Conservation (phyloP, 306 rosid genomes). For the Fagus sylvatica region DNA sequence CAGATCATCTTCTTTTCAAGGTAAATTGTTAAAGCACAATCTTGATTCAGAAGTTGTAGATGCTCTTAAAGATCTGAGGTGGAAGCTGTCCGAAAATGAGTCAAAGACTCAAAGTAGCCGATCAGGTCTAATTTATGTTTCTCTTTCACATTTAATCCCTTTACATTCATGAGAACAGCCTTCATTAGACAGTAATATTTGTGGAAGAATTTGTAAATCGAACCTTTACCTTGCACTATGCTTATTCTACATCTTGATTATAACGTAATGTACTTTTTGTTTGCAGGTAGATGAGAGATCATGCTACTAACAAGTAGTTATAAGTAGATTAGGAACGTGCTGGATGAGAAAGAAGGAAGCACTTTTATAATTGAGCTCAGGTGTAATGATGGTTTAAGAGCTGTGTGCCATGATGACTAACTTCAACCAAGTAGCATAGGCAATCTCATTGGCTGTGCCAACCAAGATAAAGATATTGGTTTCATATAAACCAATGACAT, state of each 20-base stretch:
- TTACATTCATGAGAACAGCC: not conserved
- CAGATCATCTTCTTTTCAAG: conserved; percentile 81
- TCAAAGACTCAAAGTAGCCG: conserved; percentile 46
- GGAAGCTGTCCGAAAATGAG: conserved; percentile 56
- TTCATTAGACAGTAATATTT: not conserved
- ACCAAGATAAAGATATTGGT: not conserved
- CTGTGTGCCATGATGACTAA: not conserved
- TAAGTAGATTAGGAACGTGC: not conserved
- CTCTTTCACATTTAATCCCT: not conserved
- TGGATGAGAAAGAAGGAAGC: not conserved
- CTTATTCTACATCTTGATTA: not conserved
- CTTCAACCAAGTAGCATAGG: not conserved
- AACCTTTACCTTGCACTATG: not conserved
- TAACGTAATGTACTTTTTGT: not conserved
- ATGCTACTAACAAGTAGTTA: not conserved
- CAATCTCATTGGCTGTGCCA: conserved; percentile 2
- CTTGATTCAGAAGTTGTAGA: conserved; percentile 83
- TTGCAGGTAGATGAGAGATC: conserved; percentile 4
- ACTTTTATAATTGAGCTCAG: not conserved
- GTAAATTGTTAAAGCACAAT: conserved; percentile 80
- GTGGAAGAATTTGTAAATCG: not conserved
- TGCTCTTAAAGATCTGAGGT: conserved; percentile 74
- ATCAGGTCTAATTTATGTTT: conserved; percentile 13
- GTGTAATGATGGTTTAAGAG: not conserved
- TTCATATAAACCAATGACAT: not conserved